phyloP scores from a whole-genome alignment of 2,329 filamentous ascomycete genomes.

The Aspergillus fijiensis region DNA sequence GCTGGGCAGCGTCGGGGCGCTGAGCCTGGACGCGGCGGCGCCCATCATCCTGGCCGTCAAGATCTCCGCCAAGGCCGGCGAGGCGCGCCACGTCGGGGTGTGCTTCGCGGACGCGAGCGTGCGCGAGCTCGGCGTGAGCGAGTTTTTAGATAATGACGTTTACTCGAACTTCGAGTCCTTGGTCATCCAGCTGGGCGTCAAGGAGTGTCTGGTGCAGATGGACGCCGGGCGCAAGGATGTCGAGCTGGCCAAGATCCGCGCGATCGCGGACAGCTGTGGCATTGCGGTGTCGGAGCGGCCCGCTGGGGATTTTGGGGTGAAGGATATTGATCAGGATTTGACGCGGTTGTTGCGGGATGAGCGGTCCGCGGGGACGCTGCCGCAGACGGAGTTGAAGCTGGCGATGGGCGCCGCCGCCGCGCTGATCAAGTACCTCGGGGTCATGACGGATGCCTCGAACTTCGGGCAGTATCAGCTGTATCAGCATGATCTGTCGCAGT shows the following conservation, averaged over 20 bases:
- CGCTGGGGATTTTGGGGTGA: slow-evolving; percentile 73
- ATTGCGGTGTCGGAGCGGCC: slow-evolving; percentile 83
- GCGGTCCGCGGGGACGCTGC: slow-evolving; percentile 69
- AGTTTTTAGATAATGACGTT: slow-evolving; percentile 97
- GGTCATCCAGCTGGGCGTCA: slow-evolving; percentile 92
- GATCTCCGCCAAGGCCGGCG: slow-evolving; percentile 79
- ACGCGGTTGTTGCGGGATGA: slow-evolving; percentile 86
- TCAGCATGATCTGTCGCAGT: slow-evolving; percentile 93
- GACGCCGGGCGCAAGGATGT: slow-evolving; percentile 81
- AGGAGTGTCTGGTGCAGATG: slow-evolving; percentile 83
- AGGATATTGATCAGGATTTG: slow-evolving; percentile 94
- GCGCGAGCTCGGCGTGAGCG: slow-evolving; percentile 90
- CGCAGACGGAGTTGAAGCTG: slow-evolving; percentile 88
- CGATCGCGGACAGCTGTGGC: slow-evolving; percentile 89
- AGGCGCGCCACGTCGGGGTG: slow-evolving; percentile 84
- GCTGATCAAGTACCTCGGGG: slow-evolving; percentile 88
- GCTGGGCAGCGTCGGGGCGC: slow-evolving; percentile 59
- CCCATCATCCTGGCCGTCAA: slow-evolving; percentile 96
- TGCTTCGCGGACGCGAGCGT: slow-evolving; percentile 98
- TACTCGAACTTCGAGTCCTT: slow-evolving; percentile 98
- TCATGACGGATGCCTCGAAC: slow-evolving; percentile 87
- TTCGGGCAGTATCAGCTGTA: slow-evolving; percentile 97
- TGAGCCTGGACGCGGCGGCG: slow-evolving; percentile 71
- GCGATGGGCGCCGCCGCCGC: slow-evolving; percentile 95
- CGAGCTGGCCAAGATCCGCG: slow-evolving; percentile 80